Evolutionary conservation across 768 basidiomycete species (phyloP).

Genomic region (Pisolithus sp.): DNA sequence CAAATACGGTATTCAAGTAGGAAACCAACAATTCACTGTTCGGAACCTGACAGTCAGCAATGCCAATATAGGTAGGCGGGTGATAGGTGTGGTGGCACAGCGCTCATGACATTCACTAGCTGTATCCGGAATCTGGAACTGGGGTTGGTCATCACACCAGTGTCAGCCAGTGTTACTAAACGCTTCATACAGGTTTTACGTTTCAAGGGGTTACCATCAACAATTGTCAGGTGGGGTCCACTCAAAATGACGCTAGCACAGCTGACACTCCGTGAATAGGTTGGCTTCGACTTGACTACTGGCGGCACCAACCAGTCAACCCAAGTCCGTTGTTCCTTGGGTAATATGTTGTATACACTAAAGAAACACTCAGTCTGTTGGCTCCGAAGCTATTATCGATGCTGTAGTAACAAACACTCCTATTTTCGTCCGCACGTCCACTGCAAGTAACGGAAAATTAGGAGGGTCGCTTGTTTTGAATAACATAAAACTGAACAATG

Average conservation of each 20-base stretch:
- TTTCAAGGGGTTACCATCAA: slow-evolving; percentile 29
- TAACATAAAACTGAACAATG: slow-evolving; percentile 27
- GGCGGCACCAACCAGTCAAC: slow-evolving; percentile 17
- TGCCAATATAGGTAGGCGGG: slow-evolving; percentile 25
- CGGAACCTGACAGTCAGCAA: slow-evolving; percentile 55
- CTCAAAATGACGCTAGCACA: not conserved
- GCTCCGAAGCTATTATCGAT: slow-evolving; percentile 28
- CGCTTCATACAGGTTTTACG: slow-evolving; percentile 23
- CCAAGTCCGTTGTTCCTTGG: slow-evolving; percentile 22
- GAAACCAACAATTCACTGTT: slow-evolving; percentile 46
- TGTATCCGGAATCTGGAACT: slow-evolving; percentile 24
- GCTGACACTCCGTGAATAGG: not conserved
- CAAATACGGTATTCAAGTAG: slow-evolving; percentile 30
- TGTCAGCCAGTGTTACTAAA: not conserved
- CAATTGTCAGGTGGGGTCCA: slow-evolving; percentile 21
- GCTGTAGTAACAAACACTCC: slow-evolving; percentile 25
- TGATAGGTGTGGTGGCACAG: not conserved
- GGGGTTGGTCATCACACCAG: slow-evolving; percentile 14
- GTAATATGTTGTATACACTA: not conserved
- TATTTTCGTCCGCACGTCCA: slow-evolving; percentile 25
- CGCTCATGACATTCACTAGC: slow-evolving; percentile 10
- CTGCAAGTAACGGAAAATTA: slow-evolving; percentile 15
- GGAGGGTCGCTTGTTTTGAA: slow-evolving; percentile 30
- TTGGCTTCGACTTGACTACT: slow-evolving; percentile 23
- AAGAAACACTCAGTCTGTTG: slow-evolving; percentile 14